These are phyloP conservation scores for Penicillium silybi DNA, from an alignment of 495 filamentous ascomycete species.

Conservation along the genomic window DNA sequence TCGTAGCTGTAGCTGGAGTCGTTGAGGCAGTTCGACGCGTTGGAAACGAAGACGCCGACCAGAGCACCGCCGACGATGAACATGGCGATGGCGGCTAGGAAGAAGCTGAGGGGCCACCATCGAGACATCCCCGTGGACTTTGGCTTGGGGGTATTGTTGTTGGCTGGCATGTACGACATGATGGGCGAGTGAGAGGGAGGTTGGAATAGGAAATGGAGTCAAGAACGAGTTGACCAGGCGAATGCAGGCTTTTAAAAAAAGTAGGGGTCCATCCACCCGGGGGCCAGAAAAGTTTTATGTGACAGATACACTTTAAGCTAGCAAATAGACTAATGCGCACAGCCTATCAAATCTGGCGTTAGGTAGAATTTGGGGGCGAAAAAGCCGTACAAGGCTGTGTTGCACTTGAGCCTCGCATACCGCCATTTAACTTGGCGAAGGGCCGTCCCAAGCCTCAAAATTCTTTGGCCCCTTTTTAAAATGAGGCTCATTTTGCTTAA, in stretches of 20 bases:
- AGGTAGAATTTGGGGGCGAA: background rate
- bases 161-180: background rate
- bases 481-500: background rate
- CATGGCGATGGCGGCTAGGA: slow-evolving; percentile 17
- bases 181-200: background rate
- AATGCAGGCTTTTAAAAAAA: background rate
- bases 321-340: background rate
- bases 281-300: background rate
- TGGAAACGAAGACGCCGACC: slow-evolving; percentile 11
- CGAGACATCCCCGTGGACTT: slow-evolving; percentile 1
- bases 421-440: background rate
- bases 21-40: slow-evolving; percentile 5
- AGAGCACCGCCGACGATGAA: slow-evolving; percentile 23
- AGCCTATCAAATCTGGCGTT: background rate
- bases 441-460: background rate
- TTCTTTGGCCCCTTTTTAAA: background rate
- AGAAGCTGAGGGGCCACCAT: slow-evolving; percentile 23
- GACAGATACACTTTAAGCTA: background rate
- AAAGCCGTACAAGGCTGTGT: background rate
- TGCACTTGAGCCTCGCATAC: background rate
- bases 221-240: background rate
- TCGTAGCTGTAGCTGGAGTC: slow-evolving; percentile 3
- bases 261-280: background rate
- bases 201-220: background rate
- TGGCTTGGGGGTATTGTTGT: background rate